phyloP scores from a whole-genome alignment of 1,284 basidiomycete species.

The Irpex rosettiformis region DNA sequence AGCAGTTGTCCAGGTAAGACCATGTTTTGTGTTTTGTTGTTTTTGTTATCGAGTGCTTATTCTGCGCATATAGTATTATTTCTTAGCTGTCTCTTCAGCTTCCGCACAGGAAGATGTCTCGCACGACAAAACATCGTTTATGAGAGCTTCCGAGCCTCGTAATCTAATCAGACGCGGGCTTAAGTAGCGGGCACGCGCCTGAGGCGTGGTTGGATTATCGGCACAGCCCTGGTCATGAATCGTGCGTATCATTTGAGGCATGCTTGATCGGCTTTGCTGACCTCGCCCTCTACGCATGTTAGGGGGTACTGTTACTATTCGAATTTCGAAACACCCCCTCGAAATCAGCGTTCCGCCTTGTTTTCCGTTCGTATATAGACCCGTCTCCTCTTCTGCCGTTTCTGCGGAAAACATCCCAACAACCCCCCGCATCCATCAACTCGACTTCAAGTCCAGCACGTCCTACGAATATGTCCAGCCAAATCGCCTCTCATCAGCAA shows the following conservation, averaged over 20 bases:
- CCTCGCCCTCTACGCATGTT: neutral
- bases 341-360: neutral
- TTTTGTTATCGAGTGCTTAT: too few species aligned
- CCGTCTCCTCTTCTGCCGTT: neutral
- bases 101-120: too few species aligned
- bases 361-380: neutral
- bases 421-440: neutral
- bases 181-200: neutral
- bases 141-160: too few species aligned
- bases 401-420: conserved; percentile 1
- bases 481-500: neutral
- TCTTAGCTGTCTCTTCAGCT: too few species aligned
- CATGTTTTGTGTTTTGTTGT: too few species aligned
- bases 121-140: neutral
- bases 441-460: neutral
- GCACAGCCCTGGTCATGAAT: neutral
- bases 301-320: neutral
- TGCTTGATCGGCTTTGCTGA: neutral
- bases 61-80: too few species aligned
- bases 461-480: neutral
- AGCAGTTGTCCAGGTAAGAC: too few species aligned
- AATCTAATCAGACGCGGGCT: neutral
- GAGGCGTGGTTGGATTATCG: neutral
- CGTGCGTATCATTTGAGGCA: neutral
- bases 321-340: neutral